Evolutionary conservation across 192 early-diverging fungal genomes (phyloP).

Genomic region (Thamnidium elegans): DNA sequence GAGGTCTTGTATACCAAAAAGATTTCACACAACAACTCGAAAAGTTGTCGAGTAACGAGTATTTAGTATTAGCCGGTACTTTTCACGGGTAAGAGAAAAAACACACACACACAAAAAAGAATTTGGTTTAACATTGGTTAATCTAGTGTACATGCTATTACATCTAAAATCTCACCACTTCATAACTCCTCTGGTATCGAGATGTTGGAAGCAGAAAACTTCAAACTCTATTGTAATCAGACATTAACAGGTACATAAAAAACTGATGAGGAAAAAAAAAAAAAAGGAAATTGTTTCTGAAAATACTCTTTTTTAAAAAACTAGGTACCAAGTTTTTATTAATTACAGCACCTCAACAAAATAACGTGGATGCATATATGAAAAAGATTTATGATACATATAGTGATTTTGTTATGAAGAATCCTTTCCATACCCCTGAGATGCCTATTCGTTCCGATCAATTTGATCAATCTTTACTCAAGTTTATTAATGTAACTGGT

Average conservation of each 20-base stretch:
- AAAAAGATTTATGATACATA: constrained; percentile 82
- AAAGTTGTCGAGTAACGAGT: constrained; percentile 91
- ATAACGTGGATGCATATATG: constrained; percentile 62
- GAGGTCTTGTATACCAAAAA: constrained; percentile 90
- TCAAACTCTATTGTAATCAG: constrained; percentile 92
- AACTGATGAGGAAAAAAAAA: background rate
- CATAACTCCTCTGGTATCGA: constrained; percentile 82
- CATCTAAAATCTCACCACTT: constrained; percentile 88
- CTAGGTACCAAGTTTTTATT: constrained; percentile 94
- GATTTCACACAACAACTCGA: constrained; percentile 82
- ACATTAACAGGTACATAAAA: constrained; percentile 75
- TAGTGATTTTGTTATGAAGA: constrained; percentile 97
- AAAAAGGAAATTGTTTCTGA: background rate
- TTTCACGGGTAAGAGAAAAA: constrained; percentile 80
- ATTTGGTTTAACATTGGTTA: background rate
- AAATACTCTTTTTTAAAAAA: background rate
- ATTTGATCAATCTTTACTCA: constrained; percentile 81
- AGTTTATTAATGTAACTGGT: constrained; percentile 55
- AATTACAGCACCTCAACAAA: constrained; percentile 76
- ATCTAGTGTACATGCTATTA: constrained; percentile 89
- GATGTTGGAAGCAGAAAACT: constrained; percentile 85
- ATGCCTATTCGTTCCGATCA: constrained; percentile 97
- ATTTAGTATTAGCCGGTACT: constrained; percentile 95
- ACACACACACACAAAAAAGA: background rate
- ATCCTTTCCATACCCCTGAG: constrained; percentile 97